Percentiles rank a stretch among this genome's conserved stretches.
phyloP scores from a whole-genome alignment of 1,139 yeast genomes.

The Hemisphaericaspora xylofermentans region DNA sequence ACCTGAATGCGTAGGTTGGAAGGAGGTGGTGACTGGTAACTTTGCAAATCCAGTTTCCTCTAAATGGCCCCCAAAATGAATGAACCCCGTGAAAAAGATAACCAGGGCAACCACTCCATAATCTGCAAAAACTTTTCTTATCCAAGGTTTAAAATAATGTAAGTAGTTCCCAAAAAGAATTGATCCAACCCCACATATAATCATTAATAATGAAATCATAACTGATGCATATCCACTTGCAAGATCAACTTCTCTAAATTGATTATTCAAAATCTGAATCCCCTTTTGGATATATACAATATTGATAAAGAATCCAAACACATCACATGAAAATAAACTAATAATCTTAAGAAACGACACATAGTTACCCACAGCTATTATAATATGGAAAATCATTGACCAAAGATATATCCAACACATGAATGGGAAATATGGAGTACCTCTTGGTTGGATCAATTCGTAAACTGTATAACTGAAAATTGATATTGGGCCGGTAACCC shows the following conservation, averaged over 20 bases:
- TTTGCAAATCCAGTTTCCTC: slow-evolving; percentile 49
- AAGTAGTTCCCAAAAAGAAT: slow-evolving; percentile 59
- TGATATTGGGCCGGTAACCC: slow-evolving; percentile 93
- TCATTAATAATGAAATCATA: slow-evolving; percentile 69
- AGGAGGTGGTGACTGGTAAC: slow-evolving; percentile 72
- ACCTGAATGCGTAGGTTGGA: slow-evolving; percentile 61
- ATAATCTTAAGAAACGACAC: slow-evolving; percentile 71
- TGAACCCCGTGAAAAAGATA: slow-evolving; percentile 86
- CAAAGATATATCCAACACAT: slow-evolving; percentile 96
- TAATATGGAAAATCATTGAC: slow-evolving; percentile 80
- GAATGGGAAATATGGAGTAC: slow-evolving; percentile 79
- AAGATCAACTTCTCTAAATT: slow-evolving; percentile 49
- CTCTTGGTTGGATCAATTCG: slow-evolving; percentile 64
- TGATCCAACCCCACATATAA: slow-evolving; percentile 69
- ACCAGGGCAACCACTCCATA: slow-evolving; percentile 84
- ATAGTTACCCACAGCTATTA: slow-evolving; percentile 69
- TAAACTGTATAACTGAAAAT: slow-evolving; percentile 91
- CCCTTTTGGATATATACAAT: slow-evolving; percentile 92
- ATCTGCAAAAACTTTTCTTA: slow-evolving; percentile 75
- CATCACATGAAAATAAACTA: slow-evolving; percentile 85
- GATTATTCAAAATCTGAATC: slow-evolving; percentile 71
- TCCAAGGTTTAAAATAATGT: slow-evolving; percentile 55
- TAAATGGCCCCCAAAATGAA: slow-evolving; percentile 83
- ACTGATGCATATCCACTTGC: slow-evolving; percentile 77
- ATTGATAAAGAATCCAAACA: slow-evolving; percentile 89